phyloP scores from a whole-genome alignment of 768 basidiomycete species.

The Asterophora lycoperdoides region DNA sequence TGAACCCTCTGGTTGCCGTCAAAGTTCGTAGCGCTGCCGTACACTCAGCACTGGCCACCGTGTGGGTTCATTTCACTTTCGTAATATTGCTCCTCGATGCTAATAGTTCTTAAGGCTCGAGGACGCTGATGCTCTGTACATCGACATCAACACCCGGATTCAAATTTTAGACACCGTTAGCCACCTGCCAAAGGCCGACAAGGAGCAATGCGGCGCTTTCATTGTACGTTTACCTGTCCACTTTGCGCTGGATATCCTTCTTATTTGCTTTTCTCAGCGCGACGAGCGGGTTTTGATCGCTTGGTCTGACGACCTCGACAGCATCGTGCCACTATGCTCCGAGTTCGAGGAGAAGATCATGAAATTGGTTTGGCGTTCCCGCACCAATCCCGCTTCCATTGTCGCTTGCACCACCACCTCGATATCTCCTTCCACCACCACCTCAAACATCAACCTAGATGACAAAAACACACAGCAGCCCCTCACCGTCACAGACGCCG shows the following conservation, averaged over 20 bases:
- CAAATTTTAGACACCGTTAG: constrained; percentile 74
- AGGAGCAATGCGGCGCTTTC: constrained; percentile 90
- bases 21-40: constrained; percentile 77
- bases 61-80: constrained; percentile 39
- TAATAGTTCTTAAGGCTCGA: constrained; percentile 41
- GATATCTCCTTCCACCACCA: constrained; percentile 40
- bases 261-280: constrained; percentile 41
- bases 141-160: constrained; percentile 80
- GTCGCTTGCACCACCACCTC: constrained; percentile 35
- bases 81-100: background rate
- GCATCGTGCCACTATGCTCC: constrained; percentile 65
- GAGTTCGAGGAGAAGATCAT: constrained; percentile 71
- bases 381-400: constrained; percentile 36
- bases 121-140: constrained; percentile 56
- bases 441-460: constrained; percentile 52
- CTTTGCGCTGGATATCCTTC: constrained; percentile 6
- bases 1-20: constrained; percentile 84
- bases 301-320: constrained; percentile 82
- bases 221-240: constrained; percentile 44
- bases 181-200: constrained; percentile 72
- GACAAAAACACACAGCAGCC: constrained; percentile 38
- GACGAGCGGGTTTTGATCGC: constrained; percentile 80
- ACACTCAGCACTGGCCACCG: constrained; percentile 68
- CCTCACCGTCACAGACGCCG: constrained; percentile 26
- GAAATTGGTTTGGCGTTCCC: constrained; percentile 51